These are phyloP conservation scores for Heterobasidion occidentale DNA, from an alignment of 1,284 basidiomycete genomes.

Conservation along the genomic window DNA sequence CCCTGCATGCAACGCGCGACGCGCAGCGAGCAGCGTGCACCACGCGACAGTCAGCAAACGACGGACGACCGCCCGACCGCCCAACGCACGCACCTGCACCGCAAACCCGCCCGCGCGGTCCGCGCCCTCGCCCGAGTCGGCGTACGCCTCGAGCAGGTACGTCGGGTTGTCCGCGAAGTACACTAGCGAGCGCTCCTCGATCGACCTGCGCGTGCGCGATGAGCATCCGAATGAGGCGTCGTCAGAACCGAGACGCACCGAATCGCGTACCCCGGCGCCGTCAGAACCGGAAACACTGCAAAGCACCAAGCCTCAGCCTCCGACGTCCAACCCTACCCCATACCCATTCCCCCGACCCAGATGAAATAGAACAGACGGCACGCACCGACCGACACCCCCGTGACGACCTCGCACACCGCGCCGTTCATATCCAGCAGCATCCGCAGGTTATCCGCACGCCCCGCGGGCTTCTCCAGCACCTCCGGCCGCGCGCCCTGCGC, in stretches of 20 bases:
- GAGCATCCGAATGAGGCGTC: not conserved
- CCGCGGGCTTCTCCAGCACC: constrained; percentile 83
- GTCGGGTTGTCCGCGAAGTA: constrained; percentile 70
- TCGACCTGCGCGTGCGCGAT: constrained; percentile 44
- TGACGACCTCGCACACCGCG: constrained; percentile 83
- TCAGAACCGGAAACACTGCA: constrained; percentile 75
- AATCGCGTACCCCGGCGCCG: constrained; percentile 80
- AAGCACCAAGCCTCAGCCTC: not conserved
- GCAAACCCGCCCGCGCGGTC: constrained; percentile 95
- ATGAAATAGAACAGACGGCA: not conserved
- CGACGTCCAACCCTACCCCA: not conserved
- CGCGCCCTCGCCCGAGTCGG: constrained; percentile 81
- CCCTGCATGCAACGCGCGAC: constrained; percentile 39
- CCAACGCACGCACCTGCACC: constrained; percentile 58
- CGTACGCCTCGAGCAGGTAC: constrained; percentile 75
- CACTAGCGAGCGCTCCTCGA: constrained; percentile 78
- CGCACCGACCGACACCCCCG: constrained; percentile 76
- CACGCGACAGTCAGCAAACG: not conserved
- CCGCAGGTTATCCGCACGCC: constrained; percentile 77
- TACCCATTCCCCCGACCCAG: not conserved
- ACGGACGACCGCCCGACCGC: not conserved
- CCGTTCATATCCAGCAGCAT: constrained; percentile 89
- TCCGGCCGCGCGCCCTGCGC: constrained; percentile 47
- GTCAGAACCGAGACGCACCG: constrained; percentile 38
- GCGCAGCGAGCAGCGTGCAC: not conserved